A percentile compares a stretch with the other conserved stretches of the same genome.
phyloP scores from a whole-genome alignment of 176 grass and related monocot genomes.

The Chrysopogon serrulatus region DNA sequence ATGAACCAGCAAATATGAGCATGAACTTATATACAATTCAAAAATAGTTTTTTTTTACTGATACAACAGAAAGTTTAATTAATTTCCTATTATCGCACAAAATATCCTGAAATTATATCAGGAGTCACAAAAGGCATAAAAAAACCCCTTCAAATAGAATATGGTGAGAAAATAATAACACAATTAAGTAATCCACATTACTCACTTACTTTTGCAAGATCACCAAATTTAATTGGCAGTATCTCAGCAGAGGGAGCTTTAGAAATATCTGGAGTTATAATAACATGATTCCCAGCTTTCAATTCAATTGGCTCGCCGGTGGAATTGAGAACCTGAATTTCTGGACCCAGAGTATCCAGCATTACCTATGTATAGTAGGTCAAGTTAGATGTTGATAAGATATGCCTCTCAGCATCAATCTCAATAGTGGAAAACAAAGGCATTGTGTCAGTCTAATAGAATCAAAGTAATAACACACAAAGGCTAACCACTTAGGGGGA shows the following conservation, averaged over 20 bases:
- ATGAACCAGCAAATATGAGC: not conserved
- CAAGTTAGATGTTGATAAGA: not conserved
- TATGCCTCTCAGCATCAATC: not conserved
- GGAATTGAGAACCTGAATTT: constrained; percentile 89
- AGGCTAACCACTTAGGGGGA: too few species aligned
- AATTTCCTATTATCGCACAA: not conserved
- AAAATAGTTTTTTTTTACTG: not conserved
- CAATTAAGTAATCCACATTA: not conserved
- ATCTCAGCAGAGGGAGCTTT: constrained; percentile 61
- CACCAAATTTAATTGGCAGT: constrained; percentile 73
- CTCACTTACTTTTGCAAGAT: constrained; percentile 81
- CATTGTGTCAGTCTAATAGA: not conserved
- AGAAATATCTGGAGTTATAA: constrained; percentile 72
- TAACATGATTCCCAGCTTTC: constrained; percentile 72
- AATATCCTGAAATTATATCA: not conserved
- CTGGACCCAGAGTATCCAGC: constrained; percentile 95
- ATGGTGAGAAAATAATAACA: not conserved
- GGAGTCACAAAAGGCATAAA: not conserved
- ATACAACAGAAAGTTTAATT: not conserved
- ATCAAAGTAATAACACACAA: constrained; percentile 1
- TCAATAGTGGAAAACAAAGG: not conserved
- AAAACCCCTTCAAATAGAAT: not conserved
- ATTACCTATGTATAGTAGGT: constrained; percentile 59
- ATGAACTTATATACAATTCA: not conserved
- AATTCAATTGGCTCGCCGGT: constrained; percentile 63